A percentile compares a stretch with the other conserved stretches of the same genome.
Conservation (phyloP, 805 yeast species). For the Kuraishia cidri region DNA sequence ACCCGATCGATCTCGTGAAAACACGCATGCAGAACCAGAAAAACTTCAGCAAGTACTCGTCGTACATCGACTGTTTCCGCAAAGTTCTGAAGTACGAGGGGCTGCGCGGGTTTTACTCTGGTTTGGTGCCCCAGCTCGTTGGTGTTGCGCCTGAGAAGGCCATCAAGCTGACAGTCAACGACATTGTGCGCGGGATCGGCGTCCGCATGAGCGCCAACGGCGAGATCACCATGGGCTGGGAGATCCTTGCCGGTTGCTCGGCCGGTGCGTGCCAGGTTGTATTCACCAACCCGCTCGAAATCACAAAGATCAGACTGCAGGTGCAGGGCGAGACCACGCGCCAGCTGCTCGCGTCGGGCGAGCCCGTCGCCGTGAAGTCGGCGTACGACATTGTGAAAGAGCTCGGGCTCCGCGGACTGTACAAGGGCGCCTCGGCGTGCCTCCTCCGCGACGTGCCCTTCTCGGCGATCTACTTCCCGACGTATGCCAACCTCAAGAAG, state of each 20-base stretch:
- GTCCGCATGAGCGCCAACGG: slow-evolving; percentile 41
- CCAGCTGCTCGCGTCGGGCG: slow-evolving; percentile 22
- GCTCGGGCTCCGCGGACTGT: slow-evolving; percentile 78
- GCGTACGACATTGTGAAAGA: slow-evolving; percentile 70
- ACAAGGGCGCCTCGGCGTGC: slow-evolving; percentile 90
- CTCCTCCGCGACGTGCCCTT: slow-evolving; percentile 92
- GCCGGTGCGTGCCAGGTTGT: slow-evolving; percentile 97
- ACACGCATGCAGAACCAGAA: slow-evolving; percentile 97
- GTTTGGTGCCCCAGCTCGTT: slow-evolving; percentile 85
- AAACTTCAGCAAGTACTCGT: slow-evolving; percentile 58
- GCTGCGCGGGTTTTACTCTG: slow-evolving; percentile 78
- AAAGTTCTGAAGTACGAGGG: slow-evolving; percentile 78
- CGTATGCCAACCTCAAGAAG: slow-evolving; percentile 88
- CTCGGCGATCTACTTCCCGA: slow-evolving; percentile 94
- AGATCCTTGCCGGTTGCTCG: slow-evolving; percentile 79
- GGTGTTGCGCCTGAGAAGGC: slow-evolving; percentile 99
- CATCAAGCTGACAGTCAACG: slow-evolving; percentile 90
- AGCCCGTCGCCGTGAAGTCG: slow-evolving; percentile 30
- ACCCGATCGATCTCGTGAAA: slow-evolving; percentile 93
- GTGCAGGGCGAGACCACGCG: slow-evolving; percentile 70
- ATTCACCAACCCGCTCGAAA: slow-evolving; percentile 93
- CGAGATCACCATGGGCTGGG: slow-evolving; percentile 46
- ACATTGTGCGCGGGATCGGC: slow-evolving; percentile 68
- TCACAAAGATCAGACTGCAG: slow-evolving; percentile 90
- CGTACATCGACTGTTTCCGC: slow-evolving; percentile 78